Base-by-base conservation (phyloP, 1,284 basidiomycete genomes). In the Moesziomyces globuligerus region DNA sequence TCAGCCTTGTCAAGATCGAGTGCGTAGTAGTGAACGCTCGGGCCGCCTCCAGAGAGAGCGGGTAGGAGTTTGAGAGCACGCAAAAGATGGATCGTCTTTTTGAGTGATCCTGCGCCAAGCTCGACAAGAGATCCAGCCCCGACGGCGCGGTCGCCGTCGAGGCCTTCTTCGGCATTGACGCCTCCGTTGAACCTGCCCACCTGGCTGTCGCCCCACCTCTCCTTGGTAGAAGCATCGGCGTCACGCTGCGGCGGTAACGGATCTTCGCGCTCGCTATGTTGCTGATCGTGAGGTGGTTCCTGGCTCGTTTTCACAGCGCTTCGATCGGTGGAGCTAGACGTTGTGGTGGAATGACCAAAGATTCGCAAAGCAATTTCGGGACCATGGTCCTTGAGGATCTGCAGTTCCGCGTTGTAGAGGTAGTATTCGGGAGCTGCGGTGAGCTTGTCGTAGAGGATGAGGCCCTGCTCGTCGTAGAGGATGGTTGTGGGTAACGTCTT, bases 1-100 rank as follows among this genome's bases (percentile, higher is more conserved):
- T 97, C 93, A 50, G 87, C 87, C 72, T 90, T 86, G 83, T 95
- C 93, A 25, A 98, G 89, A 80, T 98, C 95, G 50, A 98, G 89
- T 13, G 94, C 93, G 84, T 92, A 94, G 84, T 96, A 98, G 1
- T 89, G 91, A 77, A 91, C 88, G 10, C 88, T 87, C 1, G 88
- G 84, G 17, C 59, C 82, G 62, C 81, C 48, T 7, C 77, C 78
- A 25, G 55, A 20, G 44, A 49, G 40, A 9, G 51, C 64, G 52
- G 61, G 68, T 52, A 61, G 75, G 70, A 50, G 73, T 84, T 83
- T 87, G 36, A 97, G 86, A 1, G 91, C 91, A 18, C 86, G 86
- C 28, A 98, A 86, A 51, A 98, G 86, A 81, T 91, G 89, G 5
- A 91, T 92, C 1, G 94, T 97, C 86, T 78, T 78, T 49, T 76